Evolutionary conservation across 208 protist species (phyloP).

Genomic region (Angomonas deanei): DNA sequence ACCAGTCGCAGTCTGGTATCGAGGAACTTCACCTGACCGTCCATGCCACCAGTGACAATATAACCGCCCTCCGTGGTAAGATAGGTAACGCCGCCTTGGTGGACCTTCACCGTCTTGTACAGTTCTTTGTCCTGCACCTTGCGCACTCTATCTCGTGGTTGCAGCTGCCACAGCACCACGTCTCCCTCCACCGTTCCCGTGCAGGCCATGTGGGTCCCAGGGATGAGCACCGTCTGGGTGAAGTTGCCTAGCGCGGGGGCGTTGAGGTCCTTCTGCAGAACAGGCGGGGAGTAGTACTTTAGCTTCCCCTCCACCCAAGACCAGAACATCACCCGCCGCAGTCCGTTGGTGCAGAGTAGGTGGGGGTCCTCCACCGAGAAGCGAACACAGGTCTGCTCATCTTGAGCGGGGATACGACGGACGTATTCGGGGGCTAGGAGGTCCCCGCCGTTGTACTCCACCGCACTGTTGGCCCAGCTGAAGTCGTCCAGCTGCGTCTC

Average conservation of each 20-base stretch:
- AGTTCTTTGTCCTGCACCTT: conserved; percentile 88
- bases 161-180: conserved; percentile 86
- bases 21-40: conserved; percentile 93
- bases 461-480: not conserved
- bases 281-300: conserved; percentile 86
- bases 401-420: conserved; percentile 63
- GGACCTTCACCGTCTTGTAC: conserved; percentile 91
- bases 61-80: conserved; percentile 63
- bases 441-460: not conserved
- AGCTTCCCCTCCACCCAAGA: conserved; percentile 64
- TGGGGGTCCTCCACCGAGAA: conserved; percentile 75
- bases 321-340: conserved; percentile 90
- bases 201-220: conserved; percentile 78
- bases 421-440: conserved; percentile 41
- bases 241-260: conserved; percentile 78
- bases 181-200: conserved; percentile 91
- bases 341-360: conserved; percentile 87
- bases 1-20: conserved; percentile 91
- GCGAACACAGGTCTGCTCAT: conserved; percentile 83
- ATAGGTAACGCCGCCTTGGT: conserved; percentile 76
- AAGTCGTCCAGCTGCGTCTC: not conserved
- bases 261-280: conserved; percentile 60
- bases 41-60: conserved; percentile 92
- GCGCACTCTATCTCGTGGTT: conserved; percentile 65
- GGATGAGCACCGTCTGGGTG: conserved; percentile 86